Conservation (phyloP, 345 rosid species). For the Laguncularia racemosa region DNA sequence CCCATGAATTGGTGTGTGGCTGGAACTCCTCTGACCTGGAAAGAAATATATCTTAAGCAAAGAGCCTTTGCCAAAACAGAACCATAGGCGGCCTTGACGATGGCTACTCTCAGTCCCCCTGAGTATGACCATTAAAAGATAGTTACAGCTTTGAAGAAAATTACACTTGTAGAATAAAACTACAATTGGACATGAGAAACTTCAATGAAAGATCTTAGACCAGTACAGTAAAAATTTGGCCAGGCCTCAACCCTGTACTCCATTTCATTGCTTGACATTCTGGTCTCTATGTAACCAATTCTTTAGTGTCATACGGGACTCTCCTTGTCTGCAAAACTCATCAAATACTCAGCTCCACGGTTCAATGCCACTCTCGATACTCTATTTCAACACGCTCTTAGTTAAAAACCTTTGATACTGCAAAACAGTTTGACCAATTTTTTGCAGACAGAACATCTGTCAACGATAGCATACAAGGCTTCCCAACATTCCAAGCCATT, state of each 20-base stretch:
- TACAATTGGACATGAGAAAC: background rate
- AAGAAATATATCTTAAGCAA: constrained; percentile 86
- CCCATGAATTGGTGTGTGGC: constrained; percentile 73
- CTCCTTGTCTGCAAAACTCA: constrained; percentile 79
- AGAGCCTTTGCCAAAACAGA: constrained; percentile 82
- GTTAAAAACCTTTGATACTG: constrained; percentile 72
- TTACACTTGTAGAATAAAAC: background rate
- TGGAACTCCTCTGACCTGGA: constrained; percentile 92
- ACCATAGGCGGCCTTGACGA: constrained; percentile 75
- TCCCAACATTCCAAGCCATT: constrained; percentile 89
- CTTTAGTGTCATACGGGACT: constrained; percentile 68
- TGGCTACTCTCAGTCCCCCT: constrained; percentile 86
- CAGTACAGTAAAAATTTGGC: constrained; percentile 79
- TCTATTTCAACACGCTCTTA: constrained; percentile 88
- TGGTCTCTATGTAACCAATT: constrained; percentile 77
- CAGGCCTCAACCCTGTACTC: constrained; percentile 93
- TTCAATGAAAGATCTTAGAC: constrained; percentile 29
- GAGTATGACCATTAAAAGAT: constrained; percentile 15
- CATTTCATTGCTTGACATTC: constrained; percentile 98
- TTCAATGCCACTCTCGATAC: constrained; percentile 81
- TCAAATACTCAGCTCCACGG: constrained; percentile 98
- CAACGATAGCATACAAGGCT: constrained; percentile 85
- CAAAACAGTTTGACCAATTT: constrained; percentile 90
- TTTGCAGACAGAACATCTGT: constrained; percentile 93
- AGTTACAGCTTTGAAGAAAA: background rate